phyloP scores from a whole-genome alignment of 345 rosid species.

The Nasturtium officinale region DNA sequence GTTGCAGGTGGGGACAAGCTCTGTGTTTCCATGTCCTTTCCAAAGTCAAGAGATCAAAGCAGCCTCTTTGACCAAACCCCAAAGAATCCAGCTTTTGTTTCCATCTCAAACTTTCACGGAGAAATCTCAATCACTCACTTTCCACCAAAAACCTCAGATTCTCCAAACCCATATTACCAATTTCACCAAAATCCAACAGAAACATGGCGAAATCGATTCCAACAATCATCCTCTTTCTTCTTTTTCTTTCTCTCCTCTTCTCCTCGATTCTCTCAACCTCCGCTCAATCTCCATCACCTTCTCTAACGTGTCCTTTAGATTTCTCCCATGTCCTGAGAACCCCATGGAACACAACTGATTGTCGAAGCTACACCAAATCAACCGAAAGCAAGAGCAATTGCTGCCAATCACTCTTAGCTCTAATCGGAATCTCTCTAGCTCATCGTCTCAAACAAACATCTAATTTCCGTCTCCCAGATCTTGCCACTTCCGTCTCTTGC shows the following conservation, averaged over 20 bases:
- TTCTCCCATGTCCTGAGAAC: constrained; percentile 58
- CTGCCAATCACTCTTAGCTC: constrained; percentile 57
- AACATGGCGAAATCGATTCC: constrained; percentile 25
- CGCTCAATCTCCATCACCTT: constrained; percentile 20
- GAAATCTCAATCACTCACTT: constrained; percentile 27
- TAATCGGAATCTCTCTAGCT: constrained; percentile 62
- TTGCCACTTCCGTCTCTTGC: constrained; percentile 61
- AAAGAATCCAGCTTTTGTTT: constrained; percentile 33
- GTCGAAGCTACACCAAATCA: constrained; percentile 43
- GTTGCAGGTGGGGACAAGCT: constrained; percentile 29
- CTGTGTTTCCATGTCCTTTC: constrained; percentile 31
- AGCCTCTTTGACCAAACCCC: constrained; percentile 37
- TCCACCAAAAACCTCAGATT: constrained; percentile 1
- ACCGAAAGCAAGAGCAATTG: constrained; percentile 41
- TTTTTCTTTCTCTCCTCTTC: constrained; percentile 20
- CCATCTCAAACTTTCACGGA: constrained; percentile 17
- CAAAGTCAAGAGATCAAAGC: constrained; percentile 32
- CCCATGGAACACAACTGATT: constrained; percentile 70
- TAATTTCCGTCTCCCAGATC: constrained; percentile 59
- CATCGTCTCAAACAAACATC: constrained; percentile 63
- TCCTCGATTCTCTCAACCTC: constrained; percentile 13
- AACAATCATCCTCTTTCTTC: neutral
- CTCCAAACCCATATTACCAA: constrained; percentile 14
- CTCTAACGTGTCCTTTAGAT: constrained; percentile 63
- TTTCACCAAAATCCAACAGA: neutral